Percentiles rank a stretch among this genome's conserved stretches.
Conservation (phyloP, 1,284 basidiomycete species). For the Leccinum cinnamomeum region DNA sequence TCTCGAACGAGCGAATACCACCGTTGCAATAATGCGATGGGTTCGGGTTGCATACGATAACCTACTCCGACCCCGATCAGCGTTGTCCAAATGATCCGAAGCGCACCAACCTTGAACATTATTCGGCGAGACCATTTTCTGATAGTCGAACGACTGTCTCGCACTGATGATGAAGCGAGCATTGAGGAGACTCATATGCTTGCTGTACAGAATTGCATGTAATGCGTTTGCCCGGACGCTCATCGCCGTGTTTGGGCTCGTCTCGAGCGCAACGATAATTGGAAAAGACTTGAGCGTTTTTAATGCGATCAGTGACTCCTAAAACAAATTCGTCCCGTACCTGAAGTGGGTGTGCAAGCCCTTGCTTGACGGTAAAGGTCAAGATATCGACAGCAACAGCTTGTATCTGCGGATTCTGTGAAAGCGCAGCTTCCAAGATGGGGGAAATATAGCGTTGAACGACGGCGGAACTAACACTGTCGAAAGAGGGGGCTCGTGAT, state of each 20-base stretch:
- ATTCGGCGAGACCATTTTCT: constrained; percentile 55
- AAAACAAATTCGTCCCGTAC: constrained; percentile 14
- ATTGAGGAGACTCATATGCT: constrained; percentile 89
- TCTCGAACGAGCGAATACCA: constrained; percentile 94
- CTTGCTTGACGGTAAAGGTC: too few species aligned
- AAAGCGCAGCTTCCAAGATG: too few species aligned
- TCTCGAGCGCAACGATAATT: constrained; percentile 91
- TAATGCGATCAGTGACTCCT: background rate
- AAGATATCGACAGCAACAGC: too few species aligned
- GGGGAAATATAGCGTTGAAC: too few species aligned
- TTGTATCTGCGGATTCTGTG: too few species aligned
- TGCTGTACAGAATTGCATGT: constrained; percentile 81
- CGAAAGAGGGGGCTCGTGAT: too few species aligned
- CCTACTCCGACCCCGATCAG: constrained; percentile 41
- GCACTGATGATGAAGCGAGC: constrained; percentile 82
- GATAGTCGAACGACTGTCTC: constrained; percentile 80
- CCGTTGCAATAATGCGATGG: constrained; percentile 74
- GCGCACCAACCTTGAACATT: constrained; percentile 47
- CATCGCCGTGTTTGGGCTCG: constrained; percentile 62
- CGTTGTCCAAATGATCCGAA: background rate
- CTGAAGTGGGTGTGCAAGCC: too few species aligned
- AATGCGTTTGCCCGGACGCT: constrained; percentile 78
- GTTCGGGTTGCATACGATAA: constrained; percentile 57
- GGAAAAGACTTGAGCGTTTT: constrained; percentile 74
- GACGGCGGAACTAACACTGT: too few species aligned